Evolutionary conservation across 2,329 filamentous ascomycete species (phyloP).

Genomic region (Chrysoporthe cubensis): DNA sequence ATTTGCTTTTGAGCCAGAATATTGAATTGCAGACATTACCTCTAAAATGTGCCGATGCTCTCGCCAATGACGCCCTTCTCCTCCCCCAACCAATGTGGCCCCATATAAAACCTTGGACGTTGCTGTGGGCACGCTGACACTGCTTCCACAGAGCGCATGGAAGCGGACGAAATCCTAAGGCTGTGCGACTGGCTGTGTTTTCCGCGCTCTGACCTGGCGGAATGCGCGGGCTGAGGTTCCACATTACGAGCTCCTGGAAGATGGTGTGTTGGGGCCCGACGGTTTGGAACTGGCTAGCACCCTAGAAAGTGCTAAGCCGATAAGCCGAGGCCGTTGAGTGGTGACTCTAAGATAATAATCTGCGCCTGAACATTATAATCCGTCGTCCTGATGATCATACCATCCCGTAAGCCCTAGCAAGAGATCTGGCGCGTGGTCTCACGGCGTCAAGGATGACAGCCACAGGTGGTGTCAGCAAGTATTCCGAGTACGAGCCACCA

Average conservation of each 20-base stretch:
- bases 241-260: neutral
- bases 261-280: neutral
- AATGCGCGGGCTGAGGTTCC: neutral
- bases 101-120: neutral
- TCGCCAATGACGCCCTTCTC: too few relatives aligned
- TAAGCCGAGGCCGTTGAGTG: neutral
- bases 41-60: too few relatives aligned
- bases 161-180: neutral
- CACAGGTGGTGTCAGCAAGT: neutral
- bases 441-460: neutral
- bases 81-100: neutral
- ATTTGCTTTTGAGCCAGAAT: too few relatives aligned
- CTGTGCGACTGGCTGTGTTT: neutral
- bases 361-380: neutral
- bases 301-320: neutral
- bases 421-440: neutral
- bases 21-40: too few relatives aligned
- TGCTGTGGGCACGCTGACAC: neutral
- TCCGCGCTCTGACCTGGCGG: neutral
- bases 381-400: neutral
- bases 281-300: neutral
- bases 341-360: neutral
- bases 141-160: neutral
- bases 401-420: constrained; percentile 4
- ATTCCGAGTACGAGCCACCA: neutral